Conservation (phyloP, 2,329 filamentous ascomycete species). For the Hymenoscyphus scutula region DNA sequence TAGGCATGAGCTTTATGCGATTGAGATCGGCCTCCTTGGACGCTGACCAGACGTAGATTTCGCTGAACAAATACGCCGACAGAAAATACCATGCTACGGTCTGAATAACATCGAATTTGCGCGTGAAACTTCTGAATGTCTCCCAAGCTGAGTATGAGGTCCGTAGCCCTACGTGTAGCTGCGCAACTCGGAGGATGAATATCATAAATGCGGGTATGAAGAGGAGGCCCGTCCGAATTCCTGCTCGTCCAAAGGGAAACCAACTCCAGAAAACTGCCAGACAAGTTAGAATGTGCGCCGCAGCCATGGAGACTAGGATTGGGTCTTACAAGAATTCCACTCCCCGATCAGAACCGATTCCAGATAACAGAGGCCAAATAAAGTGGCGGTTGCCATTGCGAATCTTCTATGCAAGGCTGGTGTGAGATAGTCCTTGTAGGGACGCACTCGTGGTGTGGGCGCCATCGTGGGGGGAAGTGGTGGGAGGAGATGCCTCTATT, state of each 20-base stretch:
- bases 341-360: constrained; percentile 68
- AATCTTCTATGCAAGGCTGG: constrained; percentile 86
- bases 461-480: constrained; percentile 30
- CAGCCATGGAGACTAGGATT: constrained; percentile 21
- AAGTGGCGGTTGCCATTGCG: constrained; percentile 68
- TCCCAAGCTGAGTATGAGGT: constrained; percentile 68
- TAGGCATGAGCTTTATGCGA: constrained; percentile 69
- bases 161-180: constrained; percentile 72
- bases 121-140: constrained; percentile 57
- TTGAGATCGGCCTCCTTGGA: constrained; percentile 59
- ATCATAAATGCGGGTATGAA: constrained; percentile 74
- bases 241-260: constrained; percentile 76
- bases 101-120: constrained; percentile 58
- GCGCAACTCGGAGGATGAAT: constrained; percentile 81
- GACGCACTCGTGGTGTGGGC: constrained; percentile 35
- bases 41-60: constrained; percentile 75
- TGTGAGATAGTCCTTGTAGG: constrained; percentile 74
- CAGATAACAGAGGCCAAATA: constrained; percentile 69
- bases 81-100: constrained; percentile 74
- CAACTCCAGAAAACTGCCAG: constrained; percentile 76
- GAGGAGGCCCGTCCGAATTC: constrained; percentile 70
- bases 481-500: constrained; percentile 1
- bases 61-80: constrained; percentile 76
- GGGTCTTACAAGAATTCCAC: constrained; percentile 65
- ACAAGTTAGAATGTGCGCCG: neutral